Evolutionary conservation across 2,329 filamentous ascomycete genomes (phyloP).

Genomic region (Aspergillus alliaceus): DNA sequence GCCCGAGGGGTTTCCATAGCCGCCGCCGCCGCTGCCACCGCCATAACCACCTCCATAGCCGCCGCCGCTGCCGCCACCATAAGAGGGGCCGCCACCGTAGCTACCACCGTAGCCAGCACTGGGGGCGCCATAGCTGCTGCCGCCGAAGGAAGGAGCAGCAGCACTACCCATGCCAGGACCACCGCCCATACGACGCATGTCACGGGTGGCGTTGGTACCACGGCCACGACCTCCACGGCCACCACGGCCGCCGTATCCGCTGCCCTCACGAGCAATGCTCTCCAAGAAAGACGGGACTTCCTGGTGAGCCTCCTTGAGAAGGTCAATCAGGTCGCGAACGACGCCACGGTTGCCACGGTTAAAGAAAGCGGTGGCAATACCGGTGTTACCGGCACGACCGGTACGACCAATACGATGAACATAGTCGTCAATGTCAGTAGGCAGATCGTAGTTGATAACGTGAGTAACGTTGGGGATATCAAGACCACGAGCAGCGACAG

Average conservation of each 20-base stretch:
- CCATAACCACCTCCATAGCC: constrained; percentile 35
- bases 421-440: constrained; percentile 97
- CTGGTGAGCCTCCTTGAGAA: constrained; percentile 98
- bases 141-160: constrained; percentile 39
- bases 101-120: constrained; percentile 28
- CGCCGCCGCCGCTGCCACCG: constrained; percentile 23
- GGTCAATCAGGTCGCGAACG: constrained; percentile 92
- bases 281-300: constrained; percentile 93
- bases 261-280: constrained; percentile 93
- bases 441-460: constrained; percentile 99
- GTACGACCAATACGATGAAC: constrained; percentile 99
- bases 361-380: constrained; percentile 98
- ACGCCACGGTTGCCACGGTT: constrained; percentile 99
- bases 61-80: constrained; percentile 25
- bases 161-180: too few species aligned
- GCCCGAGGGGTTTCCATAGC: constrained; percentile 43
- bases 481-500: constrained; percentile 85
- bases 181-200: constrained; percentile 75
- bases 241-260: constrained; percentile 72
- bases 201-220: constrained; percentile 68
- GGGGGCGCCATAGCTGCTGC: constrained; percentile 34
- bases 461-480: constrained; percentile 97
- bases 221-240: constrained; percentile 72
- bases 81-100: constrained; percentile 25
- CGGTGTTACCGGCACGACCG: constrained; percentile 97